Conservation (phyloP, 225 moss, liverwort and hornwort genomes). For the Lunularia cruciata region DNA sequence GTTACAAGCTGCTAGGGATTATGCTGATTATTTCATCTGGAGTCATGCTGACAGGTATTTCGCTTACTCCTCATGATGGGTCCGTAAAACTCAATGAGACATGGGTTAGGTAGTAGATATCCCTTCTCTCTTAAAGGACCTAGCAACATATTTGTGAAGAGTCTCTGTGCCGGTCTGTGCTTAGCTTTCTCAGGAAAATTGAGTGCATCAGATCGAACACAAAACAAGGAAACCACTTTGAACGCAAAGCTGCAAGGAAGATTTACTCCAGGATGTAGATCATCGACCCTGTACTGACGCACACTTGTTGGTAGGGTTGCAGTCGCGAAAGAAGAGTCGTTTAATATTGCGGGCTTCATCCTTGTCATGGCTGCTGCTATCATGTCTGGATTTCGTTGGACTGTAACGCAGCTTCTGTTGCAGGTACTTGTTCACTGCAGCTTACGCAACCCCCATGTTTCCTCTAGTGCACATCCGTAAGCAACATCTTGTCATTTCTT, state of each 20-base stretch:
- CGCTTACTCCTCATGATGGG: neutral
- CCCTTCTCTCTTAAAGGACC: too few species aligned
- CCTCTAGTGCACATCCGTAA: too few species aligned
- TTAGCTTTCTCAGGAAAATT: too few species aligned
- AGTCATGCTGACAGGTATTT: conserved; percentile 88
- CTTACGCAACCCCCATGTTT: neutral
- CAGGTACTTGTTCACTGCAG: conserved; percentile 55
- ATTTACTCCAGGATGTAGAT: neutral
- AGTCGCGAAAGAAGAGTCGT: conserved; percentile 88
- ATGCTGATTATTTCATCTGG: conserved; percentile 83
- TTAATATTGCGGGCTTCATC: conserved; percentile 79
- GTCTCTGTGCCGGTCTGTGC: too few species aligned
- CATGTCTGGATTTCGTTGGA: conserved; percentile 99
- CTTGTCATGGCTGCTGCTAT: conserved; percentile 83
- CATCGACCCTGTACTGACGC: conserved; percentile 38
- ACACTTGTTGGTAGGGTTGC: conserved; percentile 54
- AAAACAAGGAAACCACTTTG: too few species aligned
- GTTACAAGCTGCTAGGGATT: conserved; percentile 84
- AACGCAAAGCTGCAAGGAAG: conserved; percentile 18
- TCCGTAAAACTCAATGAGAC: neutral
- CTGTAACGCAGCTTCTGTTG: conserved; percentile 94
- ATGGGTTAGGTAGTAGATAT: too few species aligned
- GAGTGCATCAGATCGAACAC: too few species aligned
- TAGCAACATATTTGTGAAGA: neutral
- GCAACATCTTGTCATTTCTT: too few species aligned